These are phyloP conservation scores for Aspergillus sp. DNA, from an alignment of 2,329 filamentous ascomycete genomes.

Conservation along the genomic window DNA sequence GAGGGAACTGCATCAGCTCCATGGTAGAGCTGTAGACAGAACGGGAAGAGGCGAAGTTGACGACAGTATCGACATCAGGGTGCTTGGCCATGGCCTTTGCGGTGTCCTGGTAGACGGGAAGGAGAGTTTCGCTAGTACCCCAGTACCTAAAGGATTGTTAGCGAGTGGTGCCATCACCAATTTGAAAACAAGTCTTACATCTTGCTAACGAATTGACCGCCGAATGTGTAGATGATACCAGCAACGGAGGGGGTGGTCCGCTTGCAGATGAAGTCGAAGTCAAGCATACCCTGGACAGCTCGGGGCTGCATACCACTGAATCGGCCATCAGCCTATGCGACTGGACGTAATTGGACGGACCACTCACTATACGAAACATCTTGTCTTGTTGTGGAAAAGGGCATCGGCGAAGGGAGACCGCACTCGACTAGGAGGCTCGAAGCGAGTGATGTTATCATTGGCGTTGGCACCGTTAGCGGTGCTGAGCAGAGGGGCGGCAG, in stretches of 20 bases:
- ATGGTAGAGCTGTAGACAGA: constrained; percentile 98
- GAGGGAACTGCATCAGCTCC: constrained; percentile 95
- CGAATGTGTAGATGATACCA: constrained; percentile 99
- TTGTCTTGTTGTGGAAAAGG: constrained; percentile 98
- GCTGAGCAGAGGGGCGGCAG: constrained; percentile 51
- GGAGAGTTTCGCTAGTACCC: constrained; percentile 98
- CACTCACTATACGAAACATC: constrained; percentile 95
- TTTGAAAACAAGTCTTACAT: constrained; percentile 60
- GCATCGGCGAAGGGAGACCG: constrained; percentile 86
- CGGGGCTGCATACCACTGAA: constrained; percentile 86
- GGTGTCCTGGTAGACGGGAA: constrained; percentile 95
- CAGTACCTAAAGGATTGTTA: constrained; percentile 66
- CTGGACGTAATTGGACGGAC: background rate
- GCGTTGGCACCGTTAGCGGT: constrained; percentile 61
- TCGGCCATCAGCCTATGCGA: constrained; percentile 13
- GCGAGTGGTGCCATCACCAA: background rate
- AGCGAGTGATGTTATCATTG: constrained; percentile 99
- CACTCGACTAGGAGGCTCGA: constrained; percentile 87
- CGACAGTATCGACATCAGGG: constrained; percentile 92
- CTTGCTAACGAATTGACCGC: constrained; percentile 99
- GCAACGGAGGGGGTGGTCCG: constrained; percentile 92
- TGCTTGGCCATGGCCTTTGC: constrained; percentile 95
- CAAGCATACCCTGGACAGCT: constrained; percentile 89
- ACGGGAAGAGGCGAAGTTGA: constrained; percentile 99
- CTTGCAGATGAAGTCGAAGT: constrained; percentile 99